A percentile compares a stretch with the other conserved stretches of the same genome.
Evolutionary conservation across 2,329 filamentous ascomycete genomes (phyloP).

Genomic region (Colletotrichum magnum): DNA sequence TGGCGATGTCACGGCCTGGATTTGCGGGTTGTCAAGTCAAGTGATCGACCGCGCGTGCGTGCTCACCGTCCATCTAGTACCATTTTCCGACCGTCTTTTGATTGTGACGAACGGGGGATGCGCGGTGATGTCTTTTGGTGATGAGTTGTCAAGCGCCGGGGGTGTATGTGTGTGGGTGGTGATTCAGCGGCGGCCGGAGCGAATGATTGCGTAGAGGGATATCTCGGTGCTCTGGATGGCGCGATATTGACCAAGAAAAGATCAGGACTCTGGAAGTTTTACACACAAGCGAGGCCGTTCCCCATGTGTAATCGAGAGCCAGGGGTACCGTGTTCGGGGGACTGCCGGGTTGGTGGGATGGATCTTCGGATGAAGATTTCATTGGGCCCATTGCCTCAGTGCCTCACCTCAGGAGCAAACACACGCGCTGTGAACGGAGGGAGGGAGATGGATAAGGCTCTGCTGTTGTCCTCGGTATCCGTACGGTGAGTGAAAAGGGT

Average conservation of each 20-base stretch:
- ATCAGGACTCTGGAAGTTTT: constrained; percentile 5
- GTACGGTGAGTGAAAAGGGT: constrained; percentile 8
- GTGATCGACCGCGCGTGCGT: constrained; percentile 10
- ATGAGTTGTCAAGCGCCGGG: constrained; percentile 15
- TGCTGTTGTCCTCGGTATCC: too few species aligned
- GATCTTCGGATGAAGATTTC: constrained; percentile 16
- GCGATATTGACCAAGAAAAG: constrained; percentile 1
- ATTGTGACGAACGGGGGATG: not conserved
- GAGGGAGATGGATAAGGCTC: not conserved
- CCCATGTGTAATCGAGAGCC: not conserved
- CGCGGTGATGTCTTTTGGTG: not conserved
- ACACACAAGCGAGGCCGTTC: not conserved
- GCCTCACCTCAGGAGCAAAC: not conserved
- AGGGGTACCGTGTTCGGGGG: constrained; percentile 6
- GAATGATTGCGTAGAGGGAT: not conserved
- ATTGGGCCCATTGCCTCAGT: constrained; percentile 1
- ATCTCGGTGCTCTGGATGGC: not conserved
- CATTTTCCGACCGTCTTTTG: constrained; percentile 4
- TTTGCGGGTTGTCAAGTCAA: not conserved
- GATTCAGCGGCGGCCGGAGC: too few species aligned
- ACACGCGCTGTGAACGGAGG: not conserved
- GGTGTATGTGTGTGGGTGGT: not conserved
- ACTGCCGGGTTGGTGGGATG: constrained; percentile 6
- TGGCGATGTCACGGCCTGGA: constrained; percentile 26
- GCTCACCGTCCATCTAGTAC: constrained; percentile 6